Conservation (phyloP, 257 asterid species). For the Solanum corneliomulleri region DNA sequence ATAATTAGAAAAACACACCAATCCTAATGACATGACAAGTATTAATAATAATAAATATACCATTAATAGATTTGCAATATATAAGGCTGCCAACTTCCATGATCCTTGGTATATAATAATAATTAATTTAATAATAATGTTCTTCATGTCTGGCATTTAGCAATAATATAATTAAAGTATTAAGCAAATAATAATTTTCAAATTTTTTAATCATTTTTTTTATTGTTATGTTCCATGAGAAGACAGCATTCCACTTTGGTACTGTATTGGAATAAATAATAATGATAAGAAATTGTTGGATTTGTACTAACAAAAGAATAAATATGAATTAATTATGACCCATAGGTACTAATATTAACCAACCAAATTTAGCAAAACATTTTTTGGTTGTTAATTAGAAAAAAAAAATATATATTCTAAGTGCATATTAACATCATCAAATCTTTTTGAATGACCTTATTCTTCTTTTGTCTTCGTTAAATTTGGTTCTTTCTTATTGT, state of each 20-base stretch:
- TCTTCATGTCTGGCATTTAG: background rate
- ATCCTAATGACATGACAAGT: background rate
- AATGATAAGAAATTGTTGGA: background rate
- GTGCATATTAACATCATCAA: conserved; percentile 1
- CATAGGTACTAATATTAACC: background rate
- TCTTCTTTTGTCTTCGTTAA: background rate
- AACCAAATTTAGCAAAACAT: conserved; percentile 3
- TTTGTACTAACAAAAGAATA: background rate
- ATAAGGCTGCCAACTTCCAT: background rate
- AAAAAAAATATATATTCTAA: background rate
- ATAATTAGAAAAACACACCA: background rate
- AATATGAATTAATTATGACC: background rate
- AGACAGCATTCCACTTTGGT: background rate
- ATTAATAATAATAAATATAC: background rate
- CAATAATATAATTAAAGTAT: conserved; percentile 1
- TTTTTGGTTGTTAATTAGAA: conserved; percentile 2
- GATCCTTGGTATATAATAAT: background rate
- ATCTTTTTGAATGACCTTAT: conserved; percentile 4
- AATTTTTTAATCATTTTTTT: background rate
- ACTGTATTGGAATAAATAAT: background rate
- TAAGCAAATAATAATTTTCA: background rate
- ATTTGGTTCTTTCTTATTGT: background rate
- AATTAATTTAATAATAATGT: background rate
- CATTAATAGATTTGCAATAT: background rate
- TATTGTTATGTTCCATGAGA: background rate